Conservation (phyloP, 1,139 yeast species). For the Geotrichum citri-aurantii region DNA sequence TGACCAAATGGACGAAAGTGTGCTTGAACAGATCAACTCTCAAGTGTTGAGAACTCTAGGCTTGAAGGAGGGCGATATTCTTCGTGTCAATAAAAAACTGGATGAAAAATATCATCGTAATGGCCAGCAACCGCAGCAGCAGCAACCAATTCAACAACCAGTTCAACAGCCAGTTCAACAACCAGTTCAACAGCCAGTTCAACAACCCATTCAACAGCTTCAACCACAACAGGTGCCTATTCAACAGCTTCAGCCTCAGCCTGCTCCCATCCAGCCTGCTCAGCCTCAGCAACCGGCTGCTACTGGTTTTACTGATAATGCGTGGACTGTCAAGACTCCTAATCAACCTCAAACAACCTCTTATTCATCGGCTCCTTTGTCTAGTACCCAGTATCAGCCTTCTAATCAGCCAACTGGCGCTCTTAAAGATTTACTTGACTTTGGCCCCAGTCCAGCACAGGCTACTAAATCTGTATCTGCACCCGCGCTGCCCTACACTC, state of each 20-base stretch:
- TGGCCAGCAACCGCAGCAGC: slow-evolving; percentile 1
- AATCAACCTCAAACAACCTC: background rate
- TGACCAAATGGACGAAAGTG: slow-evolving; percentile 88
- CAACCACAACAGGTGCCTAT: no score
- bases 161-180: background rate
- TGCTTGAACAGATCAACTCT: slow-evolving; percentile 74
- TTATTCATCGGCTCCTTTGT: background rate
- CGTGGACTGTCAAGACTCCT: slow-evolving; percentile 13
- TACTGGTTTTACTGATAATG: slow-evolving; percentile 9
- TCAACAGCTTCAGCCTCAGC: slow-evolving; percentile 3
- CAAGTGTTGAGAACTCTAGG: slow-evolving; percentile 85
- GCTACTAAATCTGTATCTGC: slow-evolving; percentile 5
- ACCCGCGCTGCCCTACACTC: background rate
- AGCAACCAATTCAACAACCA: background rate
- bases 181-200: no score
- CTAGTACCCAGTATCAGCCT: background rate
- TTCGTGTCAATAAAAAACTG: slow-evolving; percentile 77
- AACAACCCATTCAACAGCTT: background rate
- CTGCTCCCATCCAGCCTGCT: background rate
- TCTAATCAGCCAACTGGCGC: slow-evolving; percentile 16
- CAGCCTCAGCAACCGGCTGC: slow-evolving; percentile 29
- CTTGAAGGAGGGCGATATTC: slow-evolving; percentile 89
- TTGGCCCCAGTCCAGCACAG: slow-evolving; percentile 4
- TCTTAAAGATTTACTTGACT: slow-evolving; percentile 17
- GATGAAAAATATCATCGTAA: slow-evolving; percentile 66